Conservation (phyloP, 805 yeast species). For the Pichia gijzeniarum region DNA sequence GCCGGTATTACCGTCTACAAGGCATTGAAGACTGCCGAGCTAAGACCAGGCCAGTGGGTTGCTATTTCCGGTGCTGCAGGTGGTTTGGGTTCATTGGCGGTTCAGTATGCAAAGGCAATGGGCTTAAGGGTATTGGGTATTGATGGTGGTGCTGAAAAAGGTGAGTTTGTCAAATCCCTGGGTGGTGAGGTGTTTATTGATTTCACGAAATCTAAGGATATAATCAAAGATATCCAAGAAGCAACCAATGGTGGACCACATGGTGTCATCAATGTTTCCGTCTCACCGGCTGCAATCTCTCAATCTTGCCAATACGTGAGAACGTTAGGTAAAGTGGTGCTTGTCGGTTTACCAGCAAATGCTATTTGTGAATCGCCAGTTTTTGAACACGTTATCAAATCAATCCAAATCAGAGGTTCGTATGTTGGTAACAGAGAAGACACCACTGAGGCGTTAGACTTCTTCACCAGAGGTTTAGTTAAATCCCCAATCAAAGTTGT, state of each 20-base stretch:
- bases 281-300: constrained; percentile 44
- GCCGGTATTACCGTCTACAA: constrained; percentile 91
- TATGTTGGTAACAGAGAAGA: constrained; percentile 90
- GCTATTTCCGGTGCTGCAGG: constrained; percentile 78
- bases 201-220: constrained; percentile 38
- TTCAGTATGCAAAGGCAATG: constrained; percentile 74
- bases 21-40: constrained; percentile 75
- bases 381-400: constrained; percentile 67
- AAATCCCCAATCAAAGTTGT: constrained; percentile 65
- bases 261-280: constrained; percentile 63
- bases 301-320: constrained; percentile 56
- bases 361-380: constrained; percentile 69
- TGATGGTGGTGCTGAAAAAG: constrained; percentile 71
- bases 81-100: constrained; percentile 72
- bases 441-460: constrained; percentile 70
- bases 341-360: constrained; percentile 73
- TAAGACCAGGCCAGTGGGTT: constrained; percentile 76
- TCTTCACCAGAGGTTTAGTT: constrained; percentile 62
- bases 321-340: constrained; percentile 54
- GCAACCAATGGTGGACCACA: constrained; percentile 54
- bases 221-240: constrained; percentile 35
- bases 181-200: constrained; percentile 66
- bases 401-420: constrained; percentile 71
- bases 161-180: constrained; percentile 40
- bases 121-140: constrained; percentile 67